Evolutionary conservation across 129 eudicot genomes (phyloP), one percentile per base, ranked within the genome.

Genomic region (Pittosporum tobira): DNA sequence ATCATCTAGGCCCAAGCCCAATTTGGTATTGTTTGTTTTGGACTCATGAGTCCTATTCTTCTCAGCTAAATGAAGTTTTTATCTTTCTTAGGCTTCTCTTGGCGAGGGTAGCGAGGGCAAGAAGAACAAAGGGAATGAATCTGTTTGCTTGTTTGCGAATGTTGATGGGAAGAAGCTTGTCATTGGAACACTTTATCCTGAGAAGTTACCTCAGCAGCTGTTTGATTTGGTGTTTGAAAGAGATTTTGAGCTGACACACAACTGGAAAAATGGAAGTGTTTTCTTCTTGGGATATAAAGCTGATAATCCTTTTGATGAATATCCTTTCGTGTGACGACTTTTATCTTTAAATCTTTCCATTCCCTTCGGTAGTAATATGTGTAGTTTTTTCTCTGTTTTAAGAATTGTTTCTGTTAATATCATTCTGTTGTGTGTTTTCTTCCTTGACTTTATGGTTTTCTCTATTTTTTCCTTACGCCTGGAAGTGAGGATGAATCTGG

Each of bases 201-300:
- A 80, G 22, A 90, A 70, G 60, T 55, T 85, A 23, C 88, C 88
- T 21, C 97, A 85, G 64, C 91, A 82, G 44, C 71, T 65, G 48
- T 75, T 90, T 71, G 97, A 90, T 63, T 67, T 90, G 75, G 95
- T 85, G 20, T 85, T 90, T 40, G 94, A 90, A 61, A 75, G 65
- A 64, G 74, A 83, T 14, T 90, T 90, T 65, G 73, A 71, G 57
- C 21, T 90, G 36, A 75, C 95, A 19, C 97, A 90, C 77, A 85
- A 77, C 75, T 82, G 76, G 80, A 90, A 90, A 67, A 63, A 70
- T 67, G 89, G 94, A 57, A 82, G 86, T 46, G 84, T 90, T 14
- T 80, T 75, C 79, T 82, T 85, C 52, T 74, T 65, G 51, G 97
- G 97, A 69, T 90, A 90, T 62, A 71, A 48, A 67, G 85, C 88